Base-by-base conservation (phyloP, 1,284 basidiomycete species). In the Austroboletus rostrupii region DNA sequence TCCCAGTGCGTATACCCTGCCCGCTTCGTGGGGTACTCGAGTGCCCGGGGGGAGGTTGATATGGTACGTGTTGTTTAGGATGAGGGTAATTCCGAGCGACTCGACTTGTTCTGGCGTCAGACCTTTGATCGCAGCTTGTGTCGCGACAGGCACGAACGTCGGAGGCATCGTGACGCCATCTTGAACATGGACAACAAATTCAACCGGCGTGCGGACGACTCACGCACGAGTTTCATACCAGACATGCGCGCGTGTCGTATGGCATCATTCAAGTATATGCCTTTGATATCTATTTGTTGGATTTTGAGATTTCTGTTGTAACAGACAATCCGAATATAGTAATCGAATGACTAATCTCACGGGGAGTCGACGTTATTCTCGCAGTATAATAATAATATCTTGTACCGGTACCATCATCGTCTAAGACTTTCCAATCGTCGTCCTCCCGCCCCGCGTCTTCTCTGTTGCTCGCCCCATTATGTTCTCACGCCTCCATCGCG, bases 61-160 rank as follows among this genome's bases (percentile, higher is more conserved):
- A 62, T 93, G 90, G 60, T 92, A 93, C 0, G 90, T 90, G 64
- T 92, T 92, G 64, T 92, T 92, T 39, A 92, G 72, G 32, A 91
- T 86, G 45, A 92, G 73, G 2, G 84, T 86, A 28, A 90, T 75
- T 1, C 89, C 90, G 2, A 92, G 73, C 2, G 83, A 74, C 62
- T 91, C 87, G 40, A 90, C 81, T 66, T 93, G 90, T 48, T 89
- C 83, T n/a, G 87, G 70, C 3, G 89, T 91, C 13, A 93, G 70
- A 4, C 90, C 90, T 66, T 92, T 92, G 61, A 92, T 89, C 2
- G 89, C 87, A 21, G 85, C 90, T 65, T 92, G 90, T 5, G 90
- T 92, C 4, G 89, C 90, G 7, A 92, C 90, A 13, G 91, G 90
- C 90, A 92, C 92, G 62, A 93, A 92, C 0, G 90, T 90, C 0